Evolutionary conservation across 1,284 basidiomycete genomes (phyloP), one percentile per base, ranked within the genome.

Genomic region (Pascua guehoae): DNA sequence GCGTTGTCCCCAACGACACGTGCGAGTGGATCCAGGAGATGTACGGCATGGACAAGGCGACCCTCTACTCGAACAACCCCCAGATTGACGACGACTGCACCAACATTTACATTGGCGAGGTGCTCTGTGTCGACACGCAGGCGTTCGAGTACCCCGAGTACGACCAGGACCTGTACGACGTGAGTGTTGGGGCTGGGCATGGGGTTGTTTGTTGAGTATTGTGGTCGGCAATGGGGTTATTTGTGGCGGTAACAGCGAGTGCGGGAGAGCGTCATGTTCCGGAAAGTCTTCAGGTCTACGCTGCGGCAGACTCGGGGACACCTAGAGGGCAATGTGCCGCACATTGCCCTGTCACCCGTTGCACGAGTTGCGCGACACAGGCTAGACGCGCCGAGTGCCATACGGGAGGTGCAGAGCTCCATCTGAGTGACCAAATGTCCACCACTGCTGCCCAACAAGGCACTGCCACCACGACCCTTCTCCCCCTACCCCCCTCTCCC

Each of bases 61-160:
- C 72, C 2, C 68, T 79, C 24, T 73, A 65, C 65, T 39, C 64
- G 51, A 79, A 79, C 72, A 79, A 79, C 68, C 76, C 74, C 41
- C 73, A 76, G 65, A 76, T 79, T 63, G 65, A 76, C 64, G 63
- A 53, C 12, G 57, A 57, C 12, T 79, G 77, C 67, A 66, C 69
- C 52, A 78, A 78, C 71, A 73, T 78, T 60, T 79, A 79, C 68
- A 65, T 76, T 53, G 76, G 76, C 44, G 74, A 79, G 67, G 75
- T 78, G 55, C 73, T 79, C 49, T 79, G 77, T 53, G 74, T 78
- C 61, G 70, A 76, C 58, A 72, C 71, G 5, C 59, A 63, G 39
- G 37, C 55, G 12, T 77, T 63, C 63, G 45, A 66, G 37, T 78
- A 78, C 69, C 72, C 74, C 16, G 59, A 49, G 32, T 72, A 67